Evolutionary conservation across 2,329 filamentous ascomycete genomes (phyloP).

Genomic region (Colletotrichum acutatum): DNA sequence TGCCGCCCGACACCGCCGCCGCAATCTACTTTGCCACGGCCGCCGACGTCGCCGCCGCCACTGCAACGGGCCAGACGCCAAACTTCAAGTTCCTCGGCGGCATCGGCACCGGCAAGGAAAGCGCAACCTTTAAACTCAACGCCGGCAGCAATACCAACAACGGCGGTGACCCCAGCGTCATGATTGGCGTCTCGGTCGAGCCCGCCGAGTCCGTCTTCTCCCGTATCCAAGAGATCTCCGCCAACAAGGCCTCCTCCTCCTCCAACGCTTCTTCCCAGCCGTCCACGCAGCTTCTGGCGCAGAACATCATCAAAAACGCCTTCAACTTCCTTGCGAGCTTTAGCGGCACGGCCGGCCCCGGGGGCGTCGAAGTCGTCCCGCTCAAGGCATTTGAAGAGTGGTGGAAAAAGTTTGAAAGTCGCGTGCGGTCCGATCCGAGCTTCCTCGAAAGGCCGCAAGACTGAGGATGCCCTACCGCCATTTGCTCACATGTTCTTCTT

Average conservation of each 20-base stretch:
- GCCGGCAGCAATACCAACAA: constrained; percentile 38
- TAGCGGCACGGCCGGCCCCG: constrained; percentile 69
- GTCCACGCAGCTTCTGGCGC: constrained; percentile 83
- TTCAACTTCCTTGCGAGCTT: constrained; percentile 97
- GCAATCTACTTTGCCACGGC: constrained; percentile 85
- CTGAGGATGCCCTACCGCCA: constrained; percentile 17
- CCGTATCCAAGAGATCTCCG: constrained; percentile 71
- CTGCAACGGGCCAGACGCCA: constrained; percentile 53
- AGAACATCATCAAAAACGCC: constrained; percentile 94
- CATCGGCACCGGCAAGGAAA: constrained; percentile 90
- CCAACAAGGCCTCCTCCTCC: constrained; percentile 47
- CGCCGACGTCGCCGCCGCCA: constrained; percentile 50
- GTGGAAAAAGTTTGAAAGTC: constrained; percentile 96
- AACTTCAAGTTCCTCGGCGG: constrained; percentile 89
- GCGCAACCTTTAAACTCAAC: constrained; percentile 86
- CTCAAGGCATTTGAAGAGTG: constrained; percentile 95
- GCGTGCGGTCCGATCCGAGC: constrained; percentile 84
- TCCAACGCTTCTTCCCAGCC: constrained; percentile 47
- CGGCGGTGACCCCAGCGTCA: constrained; percentile 58
- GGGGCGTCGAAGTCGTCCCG: constrained; percentile 87
- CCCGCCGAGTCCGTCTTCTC: constrained; percentile 76
- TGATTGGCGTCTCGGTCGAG: constrained; percentile 87
- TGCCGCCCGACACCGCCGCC: constrained; percentile 83
- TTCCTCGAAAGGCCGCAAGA: constrained; percentile 78
- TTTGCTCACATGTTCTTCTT: too few species aligned